Evolutionary conservation across 2,329 filamentous ascomycete genomes (phyloP).

Genomic region (Aspergillus floridensis): DNA sequence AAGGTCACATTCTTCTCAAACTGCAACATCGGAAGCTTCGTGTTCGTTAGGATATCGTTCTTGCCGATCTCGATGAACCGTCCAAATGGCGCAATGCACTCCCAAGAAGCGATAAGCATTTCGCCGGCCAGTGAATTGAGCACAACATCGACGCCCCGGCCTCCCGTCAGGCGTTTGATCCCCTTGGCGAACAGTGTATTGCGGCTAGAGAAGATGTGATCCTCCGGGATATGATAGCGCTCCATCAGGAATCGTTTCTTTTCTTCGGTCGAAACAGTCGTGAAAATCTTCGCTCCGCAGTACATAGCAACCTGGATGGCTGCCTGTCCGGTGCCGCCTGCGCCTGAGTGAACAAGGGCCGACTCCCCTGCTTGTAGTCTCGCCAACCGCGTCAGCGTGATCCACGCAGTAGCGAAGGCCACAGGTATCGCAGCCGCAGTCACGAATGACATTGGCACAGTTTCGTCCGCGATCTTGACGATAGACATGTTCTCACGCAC

Average conservation of each 20-base stretch:
- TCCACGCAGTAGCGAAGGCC: conserved; percentile 8
- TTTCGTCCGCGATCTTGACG: background rate
- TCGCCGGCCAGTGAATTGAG: conserved; percentile 28
- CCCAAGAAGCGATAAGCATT: conserved; percentile 27
- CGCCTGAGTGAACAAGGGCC: conserved; percentile 28
- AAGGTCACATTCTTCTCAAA: conserved; percentile 12
- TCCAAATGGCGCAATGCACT: conserved; percentile 26
- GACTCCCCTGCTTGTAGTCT: conserved; percentile 19
- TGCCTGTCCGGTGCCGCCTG: conserved; percentile 29
- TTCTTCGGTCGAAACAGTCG: conserved; percentile 23
- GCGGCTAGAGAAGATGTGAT: conserved; percentile 28
- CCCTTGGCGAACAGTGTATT: conserved; percentile 23
- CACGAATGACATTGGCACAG: background rate
- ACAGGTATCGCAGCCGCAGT: conserved; percentile 7
- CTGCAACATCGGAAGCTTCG: conserved; percentile 12
- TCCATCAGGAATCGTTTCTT: conserved; percentile 26
- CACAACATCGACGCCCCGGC: conserved; percentile 25
- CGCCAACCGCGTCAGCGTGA: conserved; percentile 13
- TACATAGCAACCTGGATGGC: conserved; percentile 27
- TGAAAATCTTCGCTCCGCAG: conserved; percentile 23
- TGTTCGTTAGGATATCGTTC: conserved; percentile 9
- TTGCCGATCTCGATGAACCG: conserved; percentile 21
- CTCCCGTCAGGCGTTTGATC: conserved; percentile 19
- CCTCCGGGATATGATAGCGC: conserved; percentile 19
- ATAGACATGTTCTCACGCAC: conserved; percentile 11